phyloP scores from a whole-genome alignment of 495 filamentous ascomycete genomes.

The Penicillium bovifimosum region DNA sequence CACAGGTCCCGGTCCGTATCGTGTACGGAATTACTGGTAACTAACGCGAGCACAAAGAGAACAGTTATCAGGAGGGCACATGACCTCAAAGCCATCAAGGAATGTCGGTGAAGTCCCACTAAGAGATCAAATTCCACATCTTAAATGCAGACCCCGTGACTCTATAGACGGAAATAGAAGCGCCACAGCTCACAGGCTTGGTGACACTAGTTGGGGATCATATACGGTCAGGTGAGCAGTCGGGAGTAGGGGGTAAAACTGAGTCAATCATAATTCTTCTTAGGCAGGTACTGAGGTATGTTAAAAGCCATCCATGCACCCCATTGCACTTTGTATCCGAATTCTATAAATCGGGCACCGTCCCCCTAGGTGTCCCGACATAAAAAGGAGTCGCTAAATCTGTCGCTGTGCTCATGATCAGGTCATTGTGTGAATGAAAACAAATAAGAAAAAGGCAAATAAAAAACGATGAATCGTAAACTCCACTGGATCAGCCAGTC shows the following conservation, averaged over 20 bases:
- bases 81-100: background rate
- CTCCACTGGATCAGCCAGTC: conserved; percentile 1
- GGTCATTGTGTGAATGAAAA: conserved; percentile 5
- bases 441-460: conserved; percentile 3
- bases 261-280: background rate
- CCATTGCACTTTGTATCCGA: background rate
- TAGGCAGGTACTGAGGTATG: background rate
- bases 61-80: background rate
- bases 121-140: background rate
- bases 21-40: background rate
- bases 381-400: conserved; percentile 12
- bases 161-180: background rate
- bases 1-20: background rate
- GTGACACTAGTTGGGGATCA: background rate
- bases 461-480: background rate
- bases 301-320: background rate
- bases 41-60: background rate
- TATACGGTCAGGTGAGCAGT: background rate
- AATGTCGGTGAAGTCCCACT: background rate
- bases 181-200: background rate
- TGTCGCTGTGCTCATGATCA: conserved; percentile 10
- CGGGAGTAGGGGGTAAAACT: background rate
- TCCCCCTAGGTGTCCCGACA: background rate
- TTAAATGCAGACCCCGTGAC: background rate
- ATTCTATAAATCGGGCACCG: background rate